These are phyloP conservation scores for Microsporum ferrugineum DNA, from an alignment of 2,329 filamentous ascomycete species.

Conservation along the genomic window DNA sequence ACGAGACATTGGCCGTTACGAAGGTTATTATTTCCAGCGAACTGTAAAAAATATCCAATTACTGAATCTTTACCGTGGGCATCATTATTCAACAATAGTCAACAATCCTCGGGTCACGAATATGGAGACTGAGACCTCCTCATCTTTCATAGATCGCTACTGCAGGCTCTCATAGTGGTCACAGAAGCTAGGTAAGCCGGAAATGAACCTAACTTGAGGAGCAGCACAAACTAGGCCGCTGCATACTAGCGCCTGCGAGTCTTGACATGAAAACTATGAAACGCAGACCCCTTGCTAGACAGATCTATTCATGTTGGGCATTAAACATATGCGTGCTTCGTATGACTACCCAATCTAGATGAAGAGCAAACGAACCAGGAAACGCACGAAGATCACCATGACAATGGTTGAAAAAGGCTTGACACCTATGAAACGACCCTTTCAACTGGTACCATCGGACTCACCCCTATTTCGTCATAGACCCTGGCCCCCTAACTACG, in stretches of 20 bases:
- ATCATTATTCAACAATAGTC: not conserved
- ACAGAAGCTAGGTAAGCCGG: not conserved
- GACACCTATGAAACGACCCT: not conserved
- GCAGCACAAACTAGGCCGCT: not conserved
- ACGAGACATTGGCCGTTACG: not conserved
- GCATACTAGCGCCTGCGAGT: not conserved
- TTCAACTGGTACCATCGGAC: not conserved
- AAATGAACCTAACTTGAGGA: not conserved
- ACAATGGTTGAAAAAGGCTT: not conserved
- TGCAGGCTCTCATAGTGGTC: not conserved
- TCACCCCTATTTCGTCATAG: not conserved
- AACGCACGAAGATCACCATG: not conserved
- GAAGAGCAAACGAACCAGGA: not conserved
- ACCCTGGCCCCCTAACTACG: not conserved
- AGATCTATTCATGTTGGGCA: not conserved
- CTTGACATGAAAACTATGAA: not conserved
- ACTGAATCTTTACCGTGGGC: not conserved
- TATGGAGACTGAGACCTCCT: not conserved
- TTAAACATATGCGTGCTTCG: not conserved
- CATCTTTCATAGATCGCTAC: not conserved
- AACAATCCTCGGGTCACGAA: not conserved
- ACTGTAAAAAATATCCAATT: not conserved
- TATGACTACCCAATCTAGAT: not conserved
- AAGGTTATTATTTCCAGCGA: not conserved
- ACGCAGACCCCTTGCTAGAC: not conserved